Conservation (phyloP, 202 grass and related monocot species). For the Panicum virgatum region DNA sequence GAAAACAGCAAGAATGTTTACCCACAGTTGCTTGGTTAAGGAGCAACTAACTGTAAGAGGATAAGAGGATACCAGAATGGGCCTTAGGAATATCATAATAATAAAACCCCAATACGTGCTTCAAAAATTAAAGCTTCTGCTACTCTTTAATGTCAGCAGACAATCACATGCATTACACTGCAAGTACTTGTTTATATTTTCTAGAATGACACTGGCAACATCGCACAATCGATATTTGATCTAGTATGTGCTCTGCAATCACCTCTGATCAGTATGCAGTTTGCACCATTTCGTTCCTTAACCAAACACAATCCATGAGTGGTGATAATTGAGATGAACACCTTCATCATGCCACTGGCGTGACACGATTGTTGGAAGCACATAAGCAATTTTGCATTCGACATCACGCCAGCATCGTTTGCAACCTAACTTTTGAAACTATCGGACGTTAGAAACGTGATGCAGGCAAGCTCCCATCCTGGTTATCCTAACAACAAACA, state of each 20-base stretch:
- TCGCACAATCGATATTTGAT: not conserved
- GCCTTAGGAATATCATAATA: not conserved
- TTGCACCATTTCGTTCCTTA: not conserved
- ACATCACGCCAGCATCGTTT: slow-evolving; percentile 1
- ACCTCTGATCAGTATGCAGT: not conserved
- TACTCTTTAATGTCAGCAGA: not conserved
- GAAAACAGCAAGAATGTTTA: too few relatives aligned
- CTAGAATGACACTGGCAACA: not conserved
- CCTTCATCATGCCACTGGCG: not conserved
- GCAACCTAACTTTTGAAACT: slow-evolving; percentile 20
- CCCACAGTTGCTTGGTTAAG: too few relatives aligned
- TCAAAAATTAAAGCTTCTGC: not conserved
- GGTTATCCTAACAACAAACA: too few relatives aligned
- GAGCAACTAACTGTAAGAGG: not conserved
- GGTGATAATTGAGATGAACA: not conserved
- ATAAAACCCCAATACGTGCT: not conserved
- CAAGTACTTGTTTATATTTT: not conserved
- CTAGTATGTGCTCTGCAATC: not conserved
- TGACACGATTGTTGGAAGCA: not conserved
- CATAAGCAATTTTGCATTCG: not conserved
- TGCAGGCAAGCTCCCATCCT: too few relatives aligned
- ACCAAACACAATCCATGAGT: not conserved
- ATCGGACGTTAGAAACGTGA: not conserved
- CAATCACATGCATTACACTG: not conserved
- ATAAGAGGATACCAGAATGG: not conserved